phyloP scores from a whole-genome alignment of 306 rosid genomes.

The Glycine latifolia region DNA sequence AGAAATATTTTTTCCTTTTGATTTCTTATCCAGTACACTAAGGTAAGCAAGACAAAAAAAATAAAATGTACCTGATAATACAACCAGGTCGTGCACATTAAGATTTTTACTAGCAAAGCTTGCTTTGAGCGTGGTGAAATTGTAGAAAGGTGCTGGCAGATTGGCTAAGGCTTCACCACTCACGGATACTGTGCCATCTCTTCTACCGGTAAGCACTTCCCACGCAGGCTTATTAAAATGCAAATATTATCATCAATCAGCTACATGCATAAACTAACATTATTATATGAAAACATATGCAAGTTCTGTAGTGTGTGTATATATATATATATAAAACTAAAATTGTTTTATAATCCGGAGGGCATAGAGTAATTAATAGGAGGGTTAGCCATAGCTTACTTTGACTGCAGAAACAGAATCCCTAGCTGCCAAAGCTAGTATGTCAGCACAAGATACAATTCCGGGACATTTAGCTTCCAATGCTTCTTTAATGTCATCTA shows the following conservation, averaged over 20 bases:
- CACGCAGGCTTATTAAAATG: slow-evolving; percentile 56
- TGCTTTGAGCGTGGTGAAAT: slow-evolving; percentile 55
- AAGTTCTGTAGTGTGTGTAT: neutral
- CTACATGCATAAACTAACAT: neutral
- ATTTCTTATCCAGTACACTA: too few relatives aligned
- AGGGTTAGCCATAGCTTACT: slow-evolving; percentile 27
- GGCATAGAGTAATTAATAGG: too few relatives aligned
- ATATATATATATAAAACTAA: too few relatives aligned
- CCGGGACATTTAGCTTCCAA: slow-evolving; percentile 58
- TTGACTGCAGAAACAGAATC: slow-evolving; percentile 55
- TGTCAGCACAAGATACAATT: slow-evolving; percentile 73
- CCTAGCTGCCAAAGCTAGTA: slow-evolving; percentile 62
- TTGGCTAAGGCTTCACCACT: slow-evolving; percentile 40
- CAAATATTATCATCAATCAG: slow-evolving; percentile 3
- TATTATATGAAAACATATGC: neutral
- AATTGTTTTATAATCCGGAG: too few relatives aligned
- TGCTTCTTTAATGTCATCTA: slow-evolving; percentile 57
- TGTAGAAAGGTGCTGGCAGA: slow-evolving; percentile 58
- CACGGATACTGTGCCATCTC: slow-evolving; percentile 63
- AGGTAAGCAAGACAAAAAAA: too few relatives aligned
- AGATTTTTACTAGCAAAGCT: slow-evolving; percentile 52
- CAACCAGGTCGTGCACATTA: slow-evolving; percentile 62
- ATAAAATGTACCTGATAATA: slow-evolving; percentile 56
- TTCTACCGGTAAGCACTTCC: slow-evolving; percentile 73
- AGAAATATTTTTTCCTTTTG: too few relatives aligned